phyloP scores from a whole-genome alignment of 1,284 basidiomycete genomes.

The Ceratobasidium sp. region DNA sequence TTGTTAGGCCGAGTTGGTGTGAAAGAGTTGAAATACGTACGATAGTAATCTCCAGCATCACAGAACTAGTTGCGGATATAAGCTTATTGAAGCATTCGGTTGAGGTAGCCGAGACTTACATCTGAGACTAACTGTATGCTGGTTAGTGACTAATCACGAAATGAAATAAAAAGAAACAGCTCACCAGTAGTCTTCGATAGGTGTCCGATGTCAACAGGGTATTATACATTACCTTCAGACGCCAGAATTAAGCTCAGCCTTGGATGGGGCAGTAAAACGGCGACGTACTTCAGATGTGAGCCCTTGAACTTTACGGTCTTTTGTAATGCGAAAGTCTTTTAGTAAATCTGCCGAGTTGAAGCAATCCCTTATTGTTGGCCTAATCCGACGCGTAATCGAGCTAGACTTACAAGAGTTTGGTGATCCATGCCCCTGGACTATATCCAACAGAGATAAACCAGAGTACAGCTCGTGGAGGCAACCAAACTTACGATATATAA shows the following conservation, averaged over 20 bases:
- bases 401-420: not conserved
- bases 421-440: constrained; percentile 1
- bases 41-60: not conserved
- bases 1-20: not conserved
- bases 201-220: not conserved
- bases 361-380: too few species aligned
- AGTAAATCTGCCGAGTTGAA: not conserved
- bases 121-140: constrained; percentile 6
- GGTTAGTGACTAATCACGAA: not conserved
- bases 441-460: not conserved
- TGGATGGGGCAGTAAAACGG: not conserved
- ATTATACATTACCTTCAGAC: not conserved
- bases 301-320: not conserved
- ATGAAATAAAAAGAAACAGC: not conserved
- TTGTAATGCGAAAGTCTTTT: not conserved
- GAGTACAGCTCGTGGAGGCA: not conserved
- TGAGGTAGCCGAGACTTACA: not conserved
- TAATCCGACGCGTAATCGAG: too few species aligned
- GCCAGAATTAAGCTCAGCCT: not conserved
- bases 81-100: not conserved
- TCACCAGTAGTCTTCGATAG: not conserved
- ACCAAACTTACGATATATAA: not conserved
- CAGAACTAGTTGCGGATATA: not conserved
- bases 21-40: not conserved
- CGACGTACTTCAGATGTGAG: constrained; percentile 5